Evolutionary conservation across 2,329 filamentous ascomycete genomes (phyloP).

Genomic region (Sporothrix curviconia): DNA sequence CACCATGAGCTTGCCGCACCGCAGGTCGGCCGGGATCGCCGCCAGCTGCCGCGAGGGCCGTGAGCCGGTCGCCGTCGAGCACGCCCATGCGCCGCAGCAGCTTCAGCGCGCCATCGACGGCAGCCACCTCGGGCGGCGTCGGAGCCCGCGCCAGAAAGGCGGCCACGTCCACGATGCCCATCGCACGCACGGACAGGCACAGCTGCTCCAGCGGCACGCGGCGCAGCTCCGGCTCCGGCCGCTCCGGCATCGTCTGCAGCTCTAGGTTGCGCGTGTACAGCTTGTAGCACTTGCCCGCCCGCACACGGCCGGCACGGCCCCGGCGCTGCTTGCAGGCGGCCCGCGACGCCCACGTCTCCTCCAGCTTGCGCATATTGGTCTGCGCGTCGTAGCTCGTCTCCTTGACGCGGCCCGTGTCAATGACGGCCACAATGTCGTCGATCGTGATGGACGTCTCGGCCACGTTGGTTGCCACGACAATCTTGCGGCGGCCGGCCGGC

Average conservation of each 20-base stretch:
- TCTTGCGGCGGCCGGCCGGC: constrained; percentile 76
- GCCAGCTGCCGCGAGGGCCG: constrained; percentile 89
- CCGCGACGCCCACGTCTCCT: constrained; percentile 90
- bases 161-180: constrained; percentile 80
- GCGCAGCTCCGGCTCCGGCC: constrained; percentile 89
- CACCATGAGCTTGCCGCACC: constrained; percentile 90
- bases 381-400: constrained; percentile 89
- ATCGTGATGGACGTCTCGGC: constrained; percentile 98
- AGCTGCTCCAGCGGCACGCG: constrained; percentile 90
- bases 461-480: constrained; percentile 93
- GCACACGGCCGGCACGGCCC: constrained; percentile 87
- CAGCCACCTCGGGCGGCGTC: constrained; percentile 77
- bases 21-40: constrained; percentile 87
- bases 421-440: constrained; percentile 91
- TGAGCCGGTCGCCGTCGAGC: constrained; percentile 70
- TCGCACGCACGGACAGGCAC: constrained; percentile 88
- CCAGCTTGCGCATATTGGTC: constrained; percentile 88
- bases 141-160: constrained; percentile 78
- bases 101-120: constrained; percentile 77
- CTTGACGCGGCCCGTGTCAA: constrained; percentile 92
- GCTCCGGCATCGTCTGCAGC: constrained; percentile 67
- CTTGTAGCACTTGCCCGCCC: constrained; percentile 89
- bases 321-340: constrained; percentile 92
- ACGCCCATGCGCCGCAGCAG: constrained; percentile 82
- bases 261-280: constrained; percentile 85